Percentiles rank a stretch among this genome's conserved stretches.
Conservation (phyloP, 192 early-diverging fungal species). For the Coemansia sp. region DNA sequence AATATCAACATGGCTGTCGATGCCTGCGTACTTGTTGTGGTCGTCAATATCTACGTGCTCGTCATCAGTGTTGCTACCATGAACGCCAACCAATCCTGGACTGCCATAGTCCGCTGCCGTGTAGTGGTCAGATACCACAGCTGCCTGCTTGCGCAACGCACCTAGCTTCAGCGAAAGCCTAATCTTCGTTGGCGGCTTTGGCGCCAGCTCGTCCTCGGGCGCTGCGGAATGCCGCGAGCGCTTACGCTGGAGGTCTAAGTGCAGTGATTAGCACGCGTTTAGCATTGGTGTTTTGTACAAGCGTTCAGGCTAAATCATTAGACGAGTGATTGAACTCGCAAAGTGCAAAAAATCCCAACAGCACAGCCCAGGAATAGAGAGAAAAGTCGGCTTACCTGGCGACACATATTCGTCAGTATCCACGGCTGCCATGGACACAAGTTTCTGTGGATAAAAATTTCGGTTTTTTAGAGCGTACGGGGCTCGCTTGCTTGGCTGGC, state of each 20-base stretch:
- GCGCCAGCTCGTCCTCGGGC: neutral
- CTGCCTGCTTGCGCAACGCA: constrained; percentile 11
- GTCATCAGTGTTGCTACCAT: neutral
- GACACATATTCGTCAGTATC: constrained; percentile 8
- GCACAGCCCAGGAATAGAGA: no score
- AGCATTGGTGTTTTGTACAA: no score
- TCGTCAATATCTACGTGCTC: constrained; percentile 5
- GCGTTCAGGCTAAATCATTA: no score
- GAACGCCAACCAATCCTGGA: neutral
- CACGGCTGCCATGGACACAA: constrained; percentile 6
- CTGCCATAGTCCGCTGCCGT: neutral
- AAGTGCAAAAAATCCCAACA: no score
- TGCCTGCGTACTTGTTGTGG: constrained; percentile 2
- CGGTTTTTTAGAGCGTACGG: neutral
- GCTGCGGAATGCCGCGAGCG: neutral
- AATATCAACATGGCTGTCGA: constrained; percentile 26
- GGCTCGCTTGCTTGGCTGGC: no score
- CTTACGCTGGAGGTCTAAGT: neutral
- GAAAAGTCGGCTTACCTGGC: constrained; percentile 2
- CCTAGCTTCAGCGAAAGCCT: constrained; percentile 49
- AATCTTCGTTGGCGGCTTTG: constrained; percentile 22
- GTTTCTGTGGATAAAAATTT: constrained; percentile 1
- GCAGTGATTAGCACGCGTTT: neutral
- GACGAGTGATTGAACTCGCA: no score
- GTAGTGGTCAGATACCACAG: neutral